Evolutionary conservation across 2,329 filamentous ascomycete genomes (phyloP).

Genomic region (Hymenoscyphus albidus): DNA sequence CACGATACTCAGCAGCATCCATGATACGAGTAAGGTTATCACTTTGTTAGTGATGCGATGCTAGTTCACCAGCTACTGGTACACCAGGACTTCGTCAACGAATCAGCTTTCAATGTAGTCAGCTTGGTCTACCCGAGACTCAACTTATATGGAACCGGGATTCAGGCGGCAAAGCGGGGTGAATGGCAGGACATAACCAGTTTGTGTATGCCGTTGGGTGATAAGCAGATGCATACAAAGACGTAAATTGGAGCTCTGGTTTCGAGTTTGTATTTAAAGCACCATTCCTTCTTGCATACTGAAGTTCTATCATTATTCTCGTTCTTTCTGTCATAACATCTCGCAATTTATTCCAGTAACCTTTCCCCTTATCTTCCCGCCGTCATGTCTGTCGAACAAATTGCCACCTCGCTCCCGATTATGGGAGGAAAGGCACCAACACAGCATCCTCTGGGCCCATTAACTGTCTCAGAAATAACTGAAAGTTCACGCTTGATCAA

Average conservation of each 20-base stretch:
- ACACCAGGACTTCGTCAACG: neutral
- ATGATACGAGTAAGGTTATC: neutral
- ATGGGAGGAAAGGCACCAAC: constrained; percentile 25
- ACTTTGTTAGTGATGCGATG: neutral
- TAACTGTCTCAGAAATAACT: constrained; percentile 54
- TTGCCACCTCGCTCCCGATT: constrained; percentile 25
- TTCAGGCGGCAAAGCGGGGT: neutral
- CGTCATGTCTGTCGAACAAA: constrained; percentile 28
- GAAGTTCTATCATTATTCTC: neutral
- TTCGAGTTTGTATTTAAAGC: neutral
- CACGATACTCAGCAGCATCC: neutral
- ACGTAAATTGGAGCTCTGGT: neutral
- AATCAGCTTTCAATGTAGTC: neutral
- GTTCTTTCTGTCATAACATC: neutral
- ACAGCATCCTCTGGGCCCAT: constrained; percentile 56
- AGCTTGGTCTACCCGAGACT: neutral
- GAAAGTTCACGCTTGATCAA: constrained; percentile 47
- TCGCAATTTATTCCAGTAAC: neutral
- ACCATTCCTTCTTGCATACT: neutral
- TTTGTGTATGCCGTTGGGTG: neutral
- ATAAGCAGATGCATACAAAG: neutral
- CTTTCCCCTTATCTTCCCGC: neutral
- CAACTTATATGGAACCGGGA: neutral
- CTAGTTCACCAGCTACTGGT: neutral
- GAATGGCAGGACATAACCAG: neutral